Evolutionary conservation across 805 yeast species (phyloP), one percentile per base, ranked within the genome.

Genomic region (Saturnispora besseyi): DNA sequence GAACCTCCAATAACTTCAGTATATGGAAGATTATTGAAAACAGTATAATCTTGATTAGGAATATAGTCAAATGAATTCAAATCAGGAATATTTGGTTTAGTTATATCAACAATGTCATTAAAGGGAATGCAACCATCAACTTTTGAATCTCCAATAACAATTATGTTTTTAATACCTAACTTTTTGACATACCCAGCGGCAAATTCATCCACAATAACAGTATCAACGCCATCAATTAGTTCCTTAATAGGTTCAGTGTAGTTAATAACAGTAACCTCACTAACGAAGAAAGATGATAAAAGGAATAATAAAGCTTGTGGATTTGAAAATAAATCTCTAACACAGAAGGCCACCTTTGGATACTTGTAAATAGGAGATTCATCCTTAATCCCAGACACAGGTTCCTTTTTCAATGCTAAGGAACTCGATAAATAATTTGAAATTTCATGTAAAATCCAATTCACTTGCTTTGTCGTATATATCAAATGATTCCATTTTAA

Each of bases 201-300:
- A 28, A 44, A 28, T 10, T 36, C 11, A 34, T 57, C 61, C 26
- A 60, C 61, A 18, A 60, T 45, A 1, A 62, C 58, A 28, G 73
- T 44, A 45, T 71, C 76, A 38, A 72, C 64, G 10, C 62, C 68
- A 8, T 66, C 43, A 13, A 74, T 70, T 12, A 67, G 60, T 0
- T 59, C 55, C 36, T 62, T 67, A 4, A 72, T 65, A 24, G 75
- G 66, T 1, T 84, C 70, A 2, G 85, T 55, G 43, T 78, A 32
- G 75, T 64, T 57, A n/a, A 70, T 60, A 5, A 64, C 41, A 10
- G 73, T 72, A 31, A 62, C 58, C 26, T 72, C 71, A 40, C 68
- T 64, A 3, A 71, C 61, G 46, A 67, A 66, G 26, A 66, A 64
- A 22, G 63, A 53, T n/a, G 58, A 46, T 22, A 64, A 56, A 10